Base-by-base conservation (phyloP, 805 yeast genomes). In the Nakazawaea wickerhamii region DNA sequence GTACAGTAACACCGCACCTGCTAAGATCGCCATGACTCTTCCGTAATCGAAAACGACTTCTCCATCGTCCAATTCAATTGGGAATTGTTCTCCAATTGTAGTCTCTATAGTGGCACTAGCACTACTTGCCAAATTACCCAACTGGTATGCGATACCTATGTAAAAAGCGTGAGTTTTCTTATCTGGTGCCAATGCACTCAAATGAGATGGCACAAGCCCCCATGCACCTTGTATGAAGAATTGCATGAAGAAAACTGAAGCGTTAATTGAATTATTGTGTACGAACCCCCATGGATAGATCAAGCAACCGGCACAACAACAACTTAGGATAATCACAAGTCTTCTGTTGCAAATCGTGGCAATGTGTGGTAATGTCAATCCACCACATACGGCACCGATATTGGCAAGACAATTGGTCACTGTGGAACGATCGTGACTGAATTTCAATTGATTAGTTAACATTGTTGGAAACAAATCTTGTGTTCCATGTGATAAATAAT, bases 51-150 rank as follows among this genome's bases (percentile, higher is more conserved):
- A 73, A 28, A 59, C 38, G n/a, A 26, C 32, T 22, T 21, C 20
- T 50, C 52, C 19, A 60, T 49, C 5, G 39, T 69, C 47, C 47
- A 55, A 52, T n/a, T 49, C 50, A 4, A 70, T 40, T 44, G 76
- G 76, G 65, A 77, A 79, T 31, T 64, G 48, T 49, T 72, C 75
- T 46, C 84, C 84, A 50, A 80, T 70, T n/a, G 77, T 74, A 19
- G 81, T 63, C 60, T 80, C 84, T 48, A 80, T 80, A 13, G 86
- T 80, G 1, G 83, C 73, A 2, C 81, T 73, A 3, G 85, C 85
- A 35, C 81, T 73, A 2, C 81, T 73, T 15, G 79, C 79, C 55
- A 80, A 65, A 60, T 80, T 81, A 64, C 87, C 87, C 50, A 81
- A 63, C 57, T 81, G 86, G 57, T 80, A 81, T 21, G 82, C 66